Evolutionary conservation across 352 stramenopile genomes (phyloP).

Genomic region (Albugo laibachii): DNA sequence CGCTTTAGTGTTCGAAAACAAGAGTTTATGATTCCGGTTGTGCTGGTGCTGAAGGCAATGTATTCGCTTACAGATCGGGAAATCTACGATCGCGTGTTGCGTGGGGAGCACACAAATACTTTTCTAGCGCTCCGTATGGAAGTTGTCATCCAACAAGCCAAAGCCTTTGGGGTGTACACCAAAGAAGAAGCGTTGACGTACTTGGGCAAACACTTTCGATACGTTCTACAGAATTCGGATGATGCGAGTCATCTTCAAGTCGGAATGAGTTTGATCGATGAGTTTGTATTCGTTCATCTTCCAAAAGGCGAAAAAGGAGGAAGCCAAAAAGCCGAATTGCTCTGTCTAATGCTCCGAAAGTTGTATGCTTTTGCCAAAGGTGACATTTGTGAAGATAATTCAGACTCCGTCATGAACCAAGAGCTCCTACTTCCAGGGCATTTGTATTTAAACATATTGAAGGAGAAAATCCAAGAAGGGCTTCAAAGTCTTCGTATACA

Average conservation of each 20-base stretch:
- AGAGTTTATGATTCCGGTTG: conserved; percentile 95
- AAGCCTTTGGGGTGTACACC: conserved; percentile 83
- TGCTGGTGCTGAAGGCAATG: conserved; percentile 94
- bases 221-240: conserved; percentile 73
- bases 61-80: conserved; percentile 84
- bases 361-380: conserved; percentile 94
- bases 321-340: conserved; percentile 84
- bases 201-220: conserved; percentile 92
- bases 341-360: conserved; percentile 95
- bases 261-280: conserved; percentile 77
- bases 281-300: conserved; percentile 96
- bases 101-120: conserved; percentile 90
- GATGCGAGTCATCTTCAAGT: conserved; percentile 81
- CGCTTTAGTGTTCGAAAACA: conserved; percentile 95
- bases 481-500: conserved; percentile 49
- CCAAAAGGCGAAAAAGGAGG: conserved; percentile 71
- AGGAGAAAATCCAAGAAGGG: conserved; percentile 96
- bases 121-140: conserved; percentile 93
- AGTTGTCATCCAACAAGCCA: conserved; percentile 92
- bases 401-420: conserved; percentile 98
- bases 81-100: conserved; percentile 94
- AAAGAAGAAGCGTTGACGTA: conserved; percentile 83
- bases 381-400: conserved; percentile 91
- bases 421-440: conserved; percentile 91
- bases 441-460: conserved; percentile 91